Evolutionary conservation across 2,329 filamentous ascomycete species (phyloP), one percentile per base, ranked within the genome.

Genomic region (Coniochaeta hoffmannii): DNA sequence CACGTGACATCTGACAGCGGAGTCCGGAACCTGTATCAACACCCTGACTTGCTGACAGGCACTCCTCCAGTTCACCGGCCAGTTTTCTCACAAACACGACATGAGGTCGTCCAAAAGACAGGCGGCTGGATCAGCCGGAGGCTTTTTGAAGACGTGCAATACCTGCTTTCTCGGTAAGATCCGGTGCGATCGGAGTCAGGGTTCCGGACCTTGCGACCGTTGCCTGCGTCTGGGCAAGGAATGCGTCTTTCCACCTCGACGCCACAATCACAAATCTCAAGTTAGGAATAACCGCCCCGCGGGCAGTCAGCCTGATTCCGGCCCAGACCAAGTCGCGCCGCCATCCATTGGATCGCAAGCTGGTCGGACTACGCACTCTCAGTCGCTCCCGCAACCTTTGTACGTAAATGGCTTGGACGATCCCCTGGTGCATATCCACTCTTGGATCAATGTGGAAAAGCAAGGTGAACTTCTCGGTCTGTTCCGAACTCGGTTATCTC

Each of bases 161-260:
- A 54, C 19, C 7, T 54, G 53, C 26, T 54, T 54, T 26, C 32
- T n/a, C 15, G 53, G 34, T 24, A 54, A 54, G 38, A 54, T 54
- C 22, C 53, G 53, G 15, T 54, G 53, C 38, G 38, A 46, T 8
- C 36, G 38, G 8, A 54, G 24, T 6, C 24, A 35, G 19, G 53
- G 32, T 2, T 54, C 53, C 2, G 53, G 53, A 12, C 38, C 53
- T 26, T 54, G 53, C 17, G 36, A 54, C 28, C 35, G 53, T 12
- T 54, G 53, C 19, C 36, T 46, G 11, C 53, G 53, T 2, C 36
- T 54, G 11, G 17, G 30, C 30, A 54, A 49, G 22, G 26, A 24
- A 12, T 54, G 53, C 30, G 34, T 49, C 28, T 54, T 54, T 31
- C 26, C 28, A n/a, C 53, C 53, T 22, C 17, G 26, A n/a, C 46